Evolutionary conservation across 2,329 filamentous ascomycete species (phyloP).

Genomic region (Aureobasidium pullulans): DNA sequence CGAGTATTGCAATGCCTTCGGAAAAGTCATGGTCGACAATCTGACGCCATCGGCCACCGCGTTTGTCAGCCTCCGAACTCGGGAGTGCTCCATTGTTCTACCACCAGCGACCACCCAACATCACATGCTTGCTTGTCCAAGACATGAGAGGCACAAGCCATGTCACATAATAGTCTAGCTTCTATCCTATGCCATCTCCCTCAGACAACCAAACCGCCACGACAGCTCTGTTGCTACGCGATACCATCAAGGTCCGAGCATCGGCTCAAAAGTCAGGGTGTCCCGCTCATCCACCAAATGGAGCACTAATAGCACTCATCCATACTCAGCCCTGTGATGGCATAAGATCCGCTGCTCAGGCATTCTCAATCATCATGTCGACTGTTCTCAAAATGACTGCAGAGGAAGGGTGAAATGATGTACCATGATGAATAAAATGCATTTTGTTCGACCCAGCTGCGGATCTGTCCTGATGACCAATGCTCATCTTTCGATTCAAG

Average conservation of each 20-base stretch:
- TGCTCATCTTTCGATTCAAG: background rate
- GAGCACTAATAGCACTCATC: no score
- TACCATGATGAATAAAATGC: background rate
- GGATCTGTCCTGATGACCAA: background rate
- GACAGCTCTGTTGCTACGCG: background rate
- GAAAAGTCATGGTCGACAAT: slow-evolving; percentile 1
- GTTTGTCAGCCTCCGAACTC: slow-evolving; percentile 10
- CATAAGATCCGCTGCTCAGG: no score
- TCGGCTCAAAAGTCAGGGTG: background rate
- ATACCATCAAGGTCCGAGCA: background rate
- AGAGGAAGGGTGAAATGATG: no score
- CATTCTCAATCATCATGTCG: no score
- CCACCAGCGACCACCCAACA: background rate
- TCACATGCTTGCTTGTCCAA: background rate
- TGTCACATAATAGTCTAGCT: no score
- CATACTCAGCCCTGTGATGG: no score
- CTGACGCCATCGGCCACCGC: slow-evolving; percentile 1
- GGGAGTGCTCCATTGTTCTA: background rate
- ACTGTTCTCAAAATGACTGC: no score
- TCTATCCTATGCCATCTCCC: no score
- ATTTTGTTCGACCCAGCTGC: background rate
- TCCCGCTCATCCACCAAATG: background rate
- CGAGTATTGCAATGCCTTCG: background rate
- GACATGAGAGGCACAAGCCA: no score
- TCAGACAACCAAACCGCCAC: no score